Percentiles rank a stretch among this genome's conserved stretches.
Evolutionary conservation across 345 rosid genomes (phyloP).

Genomic region (Hevea brasiliensis): DNA sequence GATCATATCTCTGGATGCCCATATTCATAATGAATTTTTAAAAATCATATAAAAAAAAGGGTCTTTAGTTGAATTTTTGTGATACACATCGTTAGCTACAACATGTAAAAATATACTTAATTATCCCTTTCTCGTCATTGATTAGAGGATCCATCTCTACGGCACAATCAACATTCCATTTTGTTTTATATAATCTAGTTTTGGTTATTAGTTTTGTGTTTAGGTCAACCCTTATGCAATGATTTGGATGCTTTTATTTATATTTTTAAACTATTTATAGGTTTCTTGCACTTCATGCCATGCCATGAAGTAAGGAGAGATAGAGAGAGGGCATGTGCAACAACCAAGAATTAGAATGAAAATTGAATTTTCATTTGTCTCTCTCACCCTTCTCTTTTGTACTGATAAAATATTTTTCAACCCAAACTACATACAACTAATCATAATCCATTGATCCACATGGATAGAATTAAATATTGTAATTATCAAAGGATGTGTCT

Average conservation of each 20-base stretch:
- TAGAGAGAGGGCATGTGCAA: background rate
- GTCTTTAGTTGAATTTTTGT: no score
- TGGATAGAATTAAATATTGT: constrained; percentile 22
- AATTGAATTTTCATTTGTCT: background rate
- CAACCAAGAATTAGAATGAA: background rate
- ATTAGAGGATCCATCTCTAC: no score
- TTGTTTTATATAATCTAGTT: background rate
- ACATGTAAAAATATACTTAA: no score
- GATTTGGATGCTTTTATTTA: background rate
- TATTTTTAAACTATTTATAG: no score
- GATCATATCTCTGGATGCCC: no score
- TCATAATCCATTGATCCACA: background rate
- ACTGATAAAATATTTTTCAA: no score
- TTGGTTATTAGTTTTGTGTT: constrained; percentile 3
- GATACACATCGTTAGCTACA: no score
- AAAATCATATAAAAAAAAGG: no score
- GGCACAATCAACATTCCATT: constrained; percentile 14
- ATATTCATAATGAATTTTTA: no score
- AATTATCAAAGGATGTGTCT: constrained; percentile 17
- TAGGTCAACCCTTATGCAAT: constrained; percentile 45
- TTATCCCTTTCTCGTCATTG: no score
- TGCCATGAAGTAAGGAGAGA: constrained; percentile 31
- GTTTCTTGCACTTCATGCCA: constrained; percentile 12
- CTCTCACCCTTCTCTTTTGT: background rate
- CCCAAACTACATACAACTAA: no score